phyloP scores from a whole-genome alignment of 495 filamentous ascomycete species.

The Trypethelium eluteriae region DNA sequence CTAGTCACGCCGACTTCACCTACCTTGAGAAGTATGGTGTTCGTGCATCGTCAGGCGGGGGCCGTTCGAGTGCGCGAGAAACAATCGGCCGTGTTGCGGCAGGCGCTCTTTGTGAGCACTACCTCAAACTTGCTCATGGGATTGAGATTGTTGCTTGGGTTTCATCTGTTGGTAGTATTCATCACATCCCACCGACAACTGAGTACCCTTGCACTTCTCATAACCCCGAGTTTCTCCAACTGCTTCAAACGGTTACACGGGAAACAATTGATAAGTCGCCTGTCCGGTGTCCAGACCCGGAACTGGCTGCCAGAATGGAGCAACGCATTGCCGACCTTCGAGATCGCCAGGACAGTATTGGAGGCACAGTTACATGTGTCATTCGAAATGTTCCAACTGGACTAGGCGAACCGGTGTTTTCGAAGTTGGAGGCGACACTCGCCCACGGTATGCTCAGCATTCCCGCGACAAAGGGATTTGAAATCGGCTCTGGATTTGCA shows the following conservation, averaged over 20 bases:
- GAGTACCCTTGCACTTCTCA: slow-evolving; percentile 64
- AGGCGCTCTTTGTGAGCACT: slow-evolving; percentile 94
- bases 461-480: slow-evolving; percentile 94
- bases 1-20: slow-evolving; percentile 93
- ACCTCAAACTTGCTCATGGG: slow-evolving; percentile 68
- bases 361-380: slow-evolving; percentile 92
- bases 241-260: slow-evolving; percentile 68
- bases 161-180: slow-evolving; percentile 71
- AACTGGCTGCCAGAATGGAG: slow-evolving; percentile 62
- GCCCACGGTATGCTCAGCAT: slow-evolving; percentile 97
- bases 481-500: slow-evolving; percentile 89
- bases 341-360: slow-evolving; percentile 82
- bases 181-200: slow-evolving; percentile 75
- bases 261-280: slow-evolving; percentile 76
- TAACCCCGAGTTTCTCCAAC: slow-evolving; percentile 74
- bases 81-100: slow-evolving; percentile 92
- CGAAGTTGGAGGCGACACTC: slow-evolving; percentile 90
- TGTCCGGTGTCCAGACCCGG: slow-evolving; percentile 73
- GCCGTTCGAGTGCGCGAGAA: slow-evolving; percentile 85
- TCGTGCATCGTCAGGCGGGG: slow-evolving; percentile 86
- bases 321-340: slow-evolving; percentile 71
- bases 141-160: slow-evolving; percentile 90
- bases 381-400: slow-evolving; percentile 84
- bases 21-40: slow-evolving; percentile 97
- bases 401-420: slow-evolving; percentile 90